A percentile compares a stretch with the other conserved stretches of the same genome.
phyloP scores from a whole-genome alignment of 73 alveolate genomes.

The Tetrahymena borealis region DNA sequence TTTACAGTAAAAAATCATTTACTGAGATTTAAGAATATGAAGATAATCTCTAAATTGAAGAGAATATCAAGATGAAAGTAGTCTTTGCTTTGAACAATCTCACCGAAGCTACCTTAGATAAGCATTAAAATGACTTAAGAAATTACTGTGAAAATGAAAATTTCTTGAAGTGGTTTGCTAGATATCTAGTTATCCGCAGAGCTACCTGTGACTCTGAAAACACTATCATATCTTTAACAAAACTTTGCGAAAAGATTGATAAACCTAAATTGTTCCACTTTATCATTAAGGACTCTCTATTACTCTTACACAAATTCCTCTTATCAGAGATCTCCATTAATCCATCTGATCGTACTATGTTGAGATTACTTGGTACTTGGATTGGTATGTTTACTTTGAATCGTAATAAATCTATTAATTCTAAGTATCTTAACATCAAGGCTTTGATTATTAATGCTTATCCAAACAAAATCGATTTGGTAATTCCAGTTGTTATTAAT shows the following conservation, averaged over 20 bases:
- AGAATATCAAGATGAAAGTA: not conserved
- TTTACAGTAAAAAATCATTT: not conserved
- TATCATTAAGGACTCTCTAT: slow-evolving; percentile 8
- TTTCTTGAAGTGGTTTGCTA: slow-evolving; percentile 11
- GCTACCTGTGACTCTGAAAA: slow-evolving; percentile 6
- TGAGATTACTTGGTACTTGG: not conserved
- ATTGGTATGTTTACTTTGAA: not conserved
- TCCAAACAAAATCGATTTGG: not conserved
- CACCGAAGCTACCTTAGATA: not conserved
- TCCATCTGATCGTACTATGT: not conserved
- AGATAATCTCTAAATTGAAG: not conserved
- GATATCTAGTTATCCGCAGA: not conserved
- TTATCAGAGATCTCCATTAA: not conserved
- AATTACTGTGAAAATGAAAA: slow-evolving; percentile 5
- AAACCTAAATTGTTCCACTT: slow-evolving; percentile 15
- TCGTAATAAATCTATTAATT: not conserved
- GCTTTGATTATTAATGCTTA: not conserved
- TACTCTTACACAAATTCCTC: slow-evolving; percentile 2
- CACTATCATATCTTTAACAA: not conserved
- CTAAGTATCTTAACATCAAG: not conserved
- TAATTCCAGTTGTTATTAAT: not conserved
- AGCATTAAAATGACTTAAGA: slow-evolving; percentile 9
- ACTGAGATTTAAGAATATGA: not conserved
- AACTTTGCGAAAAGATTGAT: not conserved
- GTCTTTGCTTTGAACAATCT: slow-evolving; percentile 11